phyloP scores from a whole-genome alignment of 331 rosid species.

The Dryas integrifolia region DNA sequence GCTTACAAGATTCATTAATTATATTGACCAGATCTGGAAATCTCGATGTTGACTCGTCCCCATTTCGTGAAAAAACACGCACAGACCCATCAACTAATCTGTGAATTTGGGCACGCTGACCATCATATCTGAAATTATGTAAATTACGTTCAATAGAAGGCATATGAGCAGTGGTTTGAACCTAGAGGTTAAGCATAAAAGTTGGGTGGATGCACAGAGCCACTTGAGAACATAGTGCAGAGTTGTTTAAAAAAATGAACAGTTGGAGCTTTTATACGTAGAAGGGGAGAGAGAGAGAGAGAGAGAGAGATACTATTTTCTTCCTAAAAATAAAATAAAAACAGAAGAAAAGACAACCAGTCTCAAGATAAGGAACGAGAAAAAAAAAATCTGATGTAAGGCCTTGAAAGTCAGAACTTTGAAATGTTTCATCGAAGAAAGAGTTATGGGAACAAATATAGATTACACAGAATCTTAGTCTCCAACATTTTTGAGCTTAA shows the following conservation, averaged over 20 bases:
- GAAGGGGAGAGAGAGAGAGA: not conserved
- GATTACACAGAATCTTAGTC: not conserved
- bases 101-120: conserved; percentile 97
- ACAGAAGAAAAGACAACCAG: not conserved
- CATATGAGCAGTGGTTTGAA: not conserved
- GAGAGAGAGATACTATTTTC: no score
- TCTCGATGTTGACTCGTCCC: conserved; percentile 78
- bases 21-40: conserved; percentile 77
- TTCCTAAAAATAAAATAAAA: not conserved
- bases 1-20: conserved; percentile 60
- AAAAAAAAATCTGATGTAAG: not conserved
- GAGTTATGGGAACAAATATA: not conserved
- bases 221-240: conserved; percentile 14
- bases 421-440: not conserved
- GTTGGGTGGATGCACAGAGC: conserved; percentile 9
- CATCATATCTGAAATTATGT: conserved; percentile 69
- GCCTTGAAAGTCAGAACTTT: not conserved
- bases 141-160: not conserved
- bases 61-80: conserved; percentile 74
- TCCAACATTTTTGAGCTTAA: not conserved
- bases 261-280: not conserved
- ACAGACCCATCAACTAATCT: conserved; percentile 69
- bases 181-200: not conserved
- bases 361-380: not conserved
- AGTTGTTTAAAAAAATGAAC: not conserved